These are phyloP conservation scores for Dalbergia cultrata DNA, from an alignment of 306 rosid genomes.

Conservation along the genomic window DNA sequence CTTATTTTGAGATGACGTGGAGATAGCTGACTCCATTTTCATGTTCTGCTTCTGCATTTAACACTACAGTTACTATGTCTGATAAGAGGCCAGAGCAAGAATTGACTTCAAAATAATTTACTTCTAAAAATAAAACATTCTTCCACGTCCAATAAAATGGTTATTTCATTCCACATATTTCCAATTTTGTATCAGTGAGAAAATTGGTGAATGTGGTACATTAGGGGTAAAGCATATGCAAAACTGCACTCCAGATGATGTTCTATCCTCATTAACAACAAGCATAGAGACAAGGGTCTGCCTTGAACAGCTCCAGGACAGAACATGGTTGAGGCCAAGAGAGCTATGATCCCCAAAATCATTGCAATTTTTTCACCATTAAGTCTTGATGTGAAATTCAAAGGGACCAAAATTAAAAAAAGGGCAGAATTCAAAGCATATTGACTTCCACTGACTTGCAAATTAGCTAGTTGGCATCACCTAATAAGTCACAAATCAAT, in stretches of 20 bases:
- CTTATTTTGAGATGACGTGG: background rate
- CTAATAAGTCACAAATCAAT: background rate
- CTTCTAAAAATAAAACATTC: background rate
- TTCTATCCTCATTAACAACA: background rate
- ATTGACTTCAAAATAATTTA: background rate
- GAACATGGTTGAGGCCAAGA: background rate
- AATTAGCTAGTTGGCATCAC: background rate
- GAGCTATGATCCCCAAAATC: background rate
- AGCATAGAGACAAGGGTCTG: background rate
- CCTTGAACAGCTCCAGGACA: background rate
- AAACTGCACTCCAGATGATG: background rate
- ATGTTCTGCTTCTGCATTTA: constrained; percentile 11
- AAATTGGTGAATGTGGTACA: too few species aligned
- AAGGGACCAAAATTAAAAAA: background rate
- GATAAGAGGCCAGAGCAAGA: background rate
- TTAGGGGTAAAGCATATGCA: background rate
- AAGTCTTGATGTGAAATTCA: constrained; percentile 1
- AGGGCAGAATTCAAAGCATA: too few species aligned
- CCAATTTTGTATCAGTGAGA: background rate
- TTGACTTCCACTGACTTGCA: background rate
- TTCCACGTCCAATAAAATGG: background rate
- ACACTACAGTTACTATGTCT: background rate
- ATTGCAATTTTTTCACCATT: background rate
- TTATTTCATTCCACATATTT: background rate
- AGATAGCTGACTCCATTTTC: constrained; percentile 26